These are phyloP conservation scores for Coniosporium tulheliwenetii DNA, from an alignment of 2,329 filamentous ascomycete species.

Conservation along the genomic window DNA sequence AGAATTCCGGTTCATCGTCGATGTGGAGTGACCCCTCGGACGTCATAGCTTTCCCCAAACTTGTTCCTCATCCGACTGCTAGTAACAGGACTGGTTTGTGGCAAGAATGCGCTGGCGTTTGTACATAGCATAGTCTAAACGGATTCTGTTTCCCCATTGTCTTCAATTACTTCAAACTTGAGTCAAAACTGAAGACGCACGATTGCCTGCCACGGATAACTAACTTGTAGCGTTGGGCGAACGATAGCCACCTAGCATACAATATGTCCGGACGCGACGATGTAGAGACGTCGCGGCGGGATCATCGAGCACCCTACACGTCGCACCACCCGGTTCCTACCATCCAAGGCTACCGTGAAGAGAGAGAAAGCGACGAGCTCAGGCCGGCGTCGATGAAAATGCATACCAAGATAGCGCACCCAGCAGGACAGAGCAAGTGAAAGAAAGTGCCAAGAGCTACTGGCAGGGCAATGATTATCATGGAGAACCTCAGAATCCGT, in stretches of 20 bases:
- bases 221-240: background rate
- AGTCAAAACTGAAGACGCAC: background rate
- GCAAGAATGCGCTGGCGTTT: background rate
- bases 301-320: constrained; percentile 27
- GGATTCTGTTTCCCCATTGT: background rate
- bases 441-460: constrained; percentile 12
- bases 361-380: constrained; percentile 23
- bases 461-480: constrained; percentile 5
- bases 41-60: background rate
- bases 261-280: constrained; percentile 27
- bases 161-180: background rate
- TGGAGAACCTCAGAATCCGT: background rate
- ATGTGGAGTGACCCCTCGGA: background rate
- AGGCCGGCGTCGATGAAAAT: constrained; percentile 15
- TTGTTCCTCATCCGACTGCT: background rate
- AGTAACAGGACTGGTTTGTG: background rate
- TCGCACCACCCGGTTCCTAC: constrained; percentile 29
- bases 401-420: constrained; percentile 5
- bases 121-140: background rate
- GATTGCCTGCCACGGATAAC: background rate
- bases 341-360: constrained; percentile 28
- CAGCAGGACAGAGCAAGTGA: constrained; percentile 17
- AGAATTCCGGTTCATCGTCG: background rate
- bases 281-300: constrained; percentile 17
- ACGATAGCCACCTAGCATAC: background rate